Base-by-base conservation (phyloP, 176 grass and related monocot species). In the Chloris gayana region DNA sequence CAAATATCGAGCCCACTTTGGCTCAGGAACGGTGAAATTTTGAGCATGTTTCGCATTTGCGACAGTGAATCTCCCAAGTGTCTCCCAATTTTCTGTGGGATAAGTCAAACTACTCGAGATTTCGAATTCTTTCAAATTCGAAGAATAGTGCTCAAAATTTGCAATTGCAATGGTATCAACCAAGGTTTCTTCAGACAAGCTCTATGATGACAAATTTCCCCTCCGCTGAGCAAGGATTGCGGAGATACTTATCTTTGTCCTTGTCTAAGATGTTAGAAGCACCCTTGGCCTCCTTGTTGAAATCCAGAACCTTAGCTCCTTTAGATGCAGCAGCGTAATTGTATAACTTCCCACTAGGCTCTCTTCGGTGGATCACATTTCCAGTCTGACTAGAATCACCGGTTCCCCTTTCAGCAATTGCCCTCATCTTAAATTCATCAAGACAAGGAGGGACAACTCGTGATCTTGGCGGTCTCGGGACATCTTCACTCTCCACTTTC, bases 101-200 rank as follows among this genome's bases (percentile, higher is more conserved):
- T 99, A 99, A 19, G 78, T 82, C 80, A 91, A 73, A 76, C 97
- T 96, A 47, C 93, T 93, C 49, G 72, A 65, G 65, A 93, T 14
- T 76, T 99, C 97, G 88, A 93, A 91, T 76, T 99, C 84, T 78
- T 87, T 99, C 33, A 93, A 74, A 82, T 93, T 99, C 37, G 97
- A 96, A 50, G 93, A 93, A 69, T 99, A 91, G 46, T 99, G 97
- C 76, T 99, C 93, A 49, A 99, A 99, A 80, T 99, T 99, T 42
- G 93, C 97, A 33, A 99, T 87, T 51, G 89, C 93, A 4, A 96
- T 78, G 53, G 85, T 93, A 75, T 91, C 80, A 24, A 99, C 97
- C 39, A 99, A 93, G 27, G 97, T 99, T 89, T 99, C 97, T 85
- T 99, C 97, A 80, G 97, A 99, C 21, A 99, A 99, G 83, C 83